Base-by-base conservation (phyloP, 345 rosid species). In the Citrus unshiu region DNA sequence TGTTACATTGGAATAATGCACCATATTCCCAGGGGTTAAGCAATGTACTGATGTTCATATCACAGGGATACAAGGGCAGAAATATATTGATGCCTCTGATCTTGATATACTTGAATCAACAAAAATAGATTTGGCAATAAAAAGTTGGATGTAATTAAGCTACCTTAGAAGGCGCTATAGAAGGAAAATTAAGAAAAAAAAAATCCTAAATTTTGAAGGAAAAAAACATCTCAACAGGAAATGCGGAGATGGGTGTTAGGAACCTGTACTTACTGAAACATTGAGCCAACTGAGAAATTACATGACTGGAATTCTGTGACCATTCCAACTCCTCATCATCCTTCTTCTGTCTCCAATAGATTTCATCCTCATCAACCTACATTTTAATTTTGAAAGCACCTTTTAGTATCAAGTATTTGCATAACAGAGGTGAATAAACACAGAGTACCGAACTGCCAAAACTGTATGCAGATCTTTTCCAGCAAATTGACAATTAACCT, bases 291-390 rank as follows among this genome's bases (percentile, higher is more conserved):
- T 88, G 92, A 32, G 88, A 84, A 81, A 88, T 83, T 73, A 90
- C 85, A 76, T 86, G 88, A 89, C 85, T 39, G 85, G 93, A 90
- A 86, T 82, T 81, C 78, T 79, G 87, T 81, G 94, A 66, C 89
- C 94, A 89, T 86, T 90, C 90, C 91, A 90, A 90, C 88, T 88
- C 93, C 84, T 92, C 86, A 85, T 83, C 82, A 64, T 87, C 75
- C 87, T 90, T 86, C 86, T 92, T 86, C 87, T 83, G 82, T 85
- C 93, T 91, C 94, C 95, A 83, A 83, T 89, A 89, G 85, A 91
- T 85, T 82, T 89, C 97, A 91, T 94, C 95, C 91, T 91, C 94
- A 80, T 93, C 90, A 86, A 93, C 91, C 98, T 93, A 79, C 88
- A 88, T 70, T 83, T 73, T 62, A 81, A 70, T 81, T 76, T 63